Evolutionary conservation across 177 flowering plant genomes (phyloP), one percentile per base, ranked within the genome.

Genomic region (Vitis hybrid): DNA sequence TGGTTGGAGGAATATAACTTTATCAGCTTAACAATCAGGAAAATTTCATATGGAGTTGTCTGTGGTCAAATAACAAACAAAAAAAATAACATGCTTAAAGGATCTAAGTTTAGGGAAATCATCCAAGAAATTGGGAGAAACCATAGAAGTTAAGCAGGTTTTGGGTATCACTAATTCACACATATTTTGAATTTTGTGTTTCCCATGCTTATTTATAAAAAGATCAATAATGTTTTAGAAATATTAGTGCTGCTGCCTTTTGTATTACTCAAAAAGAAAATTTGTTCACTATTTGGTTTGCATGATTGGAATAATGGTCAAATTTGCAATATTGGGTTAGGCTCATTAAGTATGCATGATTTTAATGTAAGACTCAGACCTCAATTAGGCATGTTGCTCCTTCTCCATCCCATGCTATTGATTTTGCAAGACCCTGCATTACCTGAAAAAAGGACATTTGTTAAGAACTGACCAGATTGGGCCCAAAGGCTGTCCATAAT

Each of bases 371-470:
- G 54, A 62, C 19, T 27, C 74, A 69, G 15, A 90, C 99, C 98
- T 96, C 97, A 74, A 96, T 91, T 60, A 96, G 79, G 75, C 98
- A 93, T 60, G 99, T 96, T 49, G 99, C 99, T 66, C 99, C 99
- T 86, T 96, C 99, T 66, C 99, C 99, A 87, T 96, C 99, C 94
- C 90, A 93, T 71, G 99, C 99, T 63, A 96, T 91, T 69, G 98
- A 88, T 79, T 93, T 96, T 64, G 99, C 99, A 80, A 96, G 98
- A 74, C 97, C 93, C 79, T 93, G 94, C 98, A 91, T 91, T 49
- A 95, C 97, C 98, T 95, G 86, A 11, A 63, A 75, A 60, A 66
- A 46, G 71, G 65, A 61, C 46, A 51, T 4, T 7, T 51, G 46
- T 49, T 60, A 14, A 18, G 19, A 40, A 8, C 46, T 48, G 46